These are phyloP conservation scores for Thozetella sp. DNA, from an alignment of 495 filamentous ascomycete genomes.

Conservation along the genomic window DNA sequence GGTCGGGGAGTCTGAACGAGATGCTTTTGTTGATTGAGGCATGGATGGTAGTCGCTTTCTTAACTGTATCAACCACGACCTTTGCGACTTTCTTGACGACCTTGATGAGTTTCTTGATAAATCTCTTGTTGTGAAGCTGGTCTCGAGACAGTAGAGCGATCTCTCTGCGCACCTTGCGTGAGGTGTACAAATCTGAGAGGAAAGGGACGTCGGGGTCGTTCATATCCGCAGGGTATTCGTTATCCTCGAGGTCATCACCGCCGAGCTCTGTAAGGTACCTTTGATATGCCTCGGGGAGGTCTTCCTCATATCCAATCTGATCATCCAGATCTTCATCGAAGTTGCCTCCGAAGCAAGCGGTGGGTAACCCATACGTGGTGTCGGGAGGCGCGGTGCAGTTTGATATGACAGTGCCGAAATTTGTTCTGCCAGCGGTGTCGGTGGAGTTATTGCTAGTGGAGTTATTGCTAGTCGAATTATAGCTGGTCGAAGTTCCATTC, in stretches of 20 bases:
- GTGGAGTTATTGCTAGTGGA: background rate
- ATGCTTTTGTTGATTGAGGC: slow-evolving; percentile 7
- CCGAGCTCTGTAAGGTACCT: slow-evolving; percentile 4
- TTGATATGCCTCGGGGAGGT: background rate
- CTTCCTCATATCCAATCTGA: slow-evolving; percentile 5
- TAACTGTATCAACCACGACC: background rate
- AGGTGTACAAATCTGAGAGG: background rate
- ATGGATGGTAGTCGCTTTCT: background rate
- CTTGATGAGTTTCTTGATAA: background rate
- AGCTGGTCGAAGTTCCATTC: slow-evolving; percentile 1
- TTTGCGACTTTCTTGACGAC: slow-evolving; percentile 4
- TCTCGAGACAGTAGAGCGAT: background rate
- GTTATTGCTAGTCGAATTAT: too few species aligned
- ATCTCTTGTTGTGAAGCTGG: background rate
- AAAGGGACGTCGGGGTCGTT: background rate
- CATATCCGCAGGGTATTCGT: slow-evolving; percentile 1
- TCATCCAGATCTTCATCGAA: slow-evolving; percentile 16
- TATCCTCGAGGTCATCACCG: background rate
- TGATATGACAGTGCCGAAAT: background rate
- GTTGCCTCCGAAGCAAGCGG: slow-evolving; percentile 13
- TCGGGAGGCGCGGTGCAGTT: slow-evolving; percentile 13
- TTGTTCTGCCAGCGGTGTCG: background rate
- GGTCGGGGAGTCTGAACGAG: slow-evolving; percentile 1
- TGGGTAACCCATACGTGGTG: slow-evolving; percentile 14
- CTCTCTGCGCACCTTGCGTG: background rate